Evolutionary conservation across 441 rosid genomes (phyloP).

Genomic region (Gossypium davidsonii): DNA sequence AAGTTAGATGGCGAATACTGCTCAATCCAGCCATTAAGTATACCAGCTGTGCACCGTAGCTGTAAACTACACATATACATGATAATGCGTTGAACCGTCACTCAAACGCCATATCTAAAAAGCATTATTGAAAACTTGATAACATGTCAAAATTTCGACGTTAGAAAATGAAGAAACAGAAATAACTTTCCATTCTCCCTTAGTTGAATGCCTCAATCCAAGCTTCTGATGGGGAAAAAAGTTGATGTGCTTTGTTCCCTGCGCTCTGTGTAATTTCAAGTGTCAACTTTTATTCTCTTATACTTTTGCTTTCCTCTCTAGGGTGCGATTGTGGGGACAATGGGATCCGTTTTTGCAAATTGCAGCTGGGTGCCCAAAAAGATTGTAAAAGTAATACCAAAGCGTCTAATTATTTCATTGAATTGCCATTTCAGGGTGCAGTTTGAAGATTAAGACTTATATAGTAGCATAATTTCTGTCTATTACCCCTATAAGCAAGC

Average conservation of each 20-base stretch:
- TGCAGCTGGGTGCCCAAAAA: neutral
- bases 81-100: neutral
- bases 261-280: constrained; percentile 19
- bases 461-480: neutral
- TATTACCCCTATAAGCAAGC: neutral
- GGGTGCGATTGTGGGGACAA: constrained; percentile 27
- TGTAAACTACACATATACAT: neutral
- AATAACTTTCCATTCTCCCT: constrained; percentile 6
- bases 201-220: constrained; percentile 9
- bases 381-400: neutral
- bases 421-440: neutral
- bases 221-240: constrained; percentile 10
- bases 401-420: neutral
- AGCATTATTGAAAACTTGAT: neutral
- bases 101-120: neutral
- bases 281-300: constrained; percentile 27
- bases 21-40: too few species aligned
- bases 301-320: constrained; percentile 19
- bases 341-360: neutral
- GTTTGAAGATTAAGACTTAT: neutral
- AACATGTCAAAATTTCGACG: constrained; percentile 14
- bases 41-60: too few species aligned
- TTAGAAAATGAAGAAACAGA: neutral
- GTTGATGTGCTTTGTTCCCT: constrained; percentile 29
- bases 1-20: too few species aligned